Conservation (phyloP, 164 flowering plant species). For the Chimonanthus salicifolius region DNA sequence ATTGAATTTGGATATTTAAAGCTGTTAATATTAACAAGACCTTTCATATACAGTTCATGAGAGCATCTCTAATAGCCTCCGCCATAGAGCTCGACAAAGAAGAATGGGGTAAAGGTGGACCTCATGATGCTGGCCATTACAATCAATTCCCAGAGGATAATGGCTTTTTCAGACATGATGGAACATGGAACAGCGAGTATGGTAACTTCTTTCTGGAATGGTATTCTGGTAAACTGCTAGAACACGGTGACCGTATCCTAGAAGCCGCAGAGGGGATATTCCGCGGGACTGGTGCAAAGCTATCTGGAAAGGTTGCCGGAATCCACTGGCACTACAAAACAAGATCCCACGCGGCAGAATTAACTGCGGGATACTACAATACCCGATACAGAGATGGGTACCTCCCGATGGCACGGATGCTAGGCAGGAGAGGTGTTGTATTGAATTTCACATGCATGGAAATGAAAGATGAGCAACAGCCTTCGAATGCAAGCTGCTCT, state of each 20-base stretch:
- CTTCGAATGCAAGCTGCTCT: constrained; percentile 63
- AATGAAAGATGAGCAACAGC: constrained; percentile 81
- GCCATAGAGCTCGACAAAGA: constrained; percentile 55
- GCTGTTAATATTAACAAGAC: neutral
- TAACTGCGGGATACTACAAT: constrained; percentile 93
- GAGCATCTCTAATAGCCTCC: constrained; percentile 74
- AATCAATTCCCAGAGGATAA: constrained; percentile 89
- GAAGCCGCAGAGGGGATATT: constrained; percentile 61
- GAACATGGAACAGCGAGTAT: constrained; percentile 80
- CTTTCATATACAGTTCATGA: constrained; percentile 61
- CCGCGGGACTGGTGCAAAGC: constrained; percentile 61
- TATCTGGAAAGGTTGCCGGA: constrained; percentile 89
- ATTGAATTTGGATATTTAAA: neutral
- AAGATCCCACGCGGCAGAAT: constrained; percentile 89
- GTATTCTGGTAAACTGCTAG: constrained; percentile 65
- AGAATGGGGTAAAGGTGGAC: constrained; percentile 75
- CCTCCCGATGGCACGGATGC: constrained; percentile 58
- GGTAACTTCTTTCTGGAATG: constrained; percentile 80
- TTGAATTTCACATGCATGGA: constrained; percentile 97
- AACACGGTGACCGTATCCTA: constrained; percentile 68
- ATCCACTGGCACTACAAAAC: constrained; percentile 89
- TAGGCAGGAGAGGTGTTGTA: constrained; percentile 51
- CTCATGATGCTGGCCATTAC: constrained; percentile 80
- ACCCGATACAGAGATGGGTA: constrained; percentile 74
- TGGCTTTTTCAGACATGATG: constrained; percentile 71